Percentiles rank a stretch among this genome's conserved stretches.
phyloP scores from a whole-genome alignment of 2,329 filamentous ascomycete genomes.

The Nemania serpens region DNA sequence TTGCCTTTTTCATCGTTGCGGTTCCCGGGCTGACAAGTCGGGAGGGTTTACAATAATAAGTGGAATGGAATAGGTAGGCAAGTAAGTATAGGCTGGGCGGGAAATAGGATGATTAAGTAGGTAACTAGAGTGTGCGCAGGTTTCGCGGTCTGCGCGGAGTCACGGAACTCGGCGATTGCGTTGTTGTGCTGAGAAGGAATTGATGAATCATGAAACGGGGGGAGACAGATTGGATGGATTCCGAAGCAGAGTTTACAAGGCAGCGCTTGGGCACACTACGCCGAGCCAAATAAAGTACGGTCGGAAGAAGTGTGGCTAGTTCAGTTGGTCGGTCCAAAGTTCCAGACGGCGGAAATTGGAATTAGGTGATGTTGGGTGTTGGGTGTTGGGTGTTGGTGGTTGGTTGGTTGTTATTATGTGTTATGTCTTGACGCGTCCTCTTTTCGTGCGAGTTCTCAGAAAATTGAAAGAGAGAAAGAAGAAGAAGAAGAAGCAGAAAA shows the following conservation, averaged over 20 bases:
- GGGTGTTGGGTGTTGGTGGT: constrained; percentile 12
- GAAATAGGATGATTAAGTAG: not conserved
- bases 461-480: not conserved
- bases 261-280: constrained; percentile 8
- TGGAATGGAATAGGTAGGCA: not conserved
- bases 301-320: constrained; percentile 5
- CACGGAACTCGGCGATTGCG: not conserved
- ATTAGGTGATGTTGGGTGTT: constrained; percentile 9
- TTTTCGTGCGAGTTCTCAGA: not conserved
- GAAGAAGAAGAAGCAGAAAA: not conserved
- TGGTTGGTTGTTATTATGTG: not conserved
- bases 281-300: constrained; percentile 12
- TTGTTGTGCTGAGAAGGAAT: constrained; percentile 12
- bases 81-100: not conserved
- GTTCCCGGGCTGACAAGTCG: not conserved
- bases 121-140: not conserved
- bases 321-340: not conserved
- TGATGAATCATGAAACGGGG: not conserved
- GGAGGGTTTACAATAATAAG: not conserved
- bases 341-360: constrained; percentile 7
- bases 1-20: constrained; percentile 24
- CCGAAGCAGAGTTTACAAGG: constrained; percentile 15
- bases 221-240: not conserved
- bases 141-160: constrained; percentile 5
- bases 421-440: constrained; percentile 23